Percentiles rank a stretch among this genome's conserved stretches.
phyloP scores from a whole-genome alignment of 352 stramenopile species.

The Globisporangium spiculum region DNA sequence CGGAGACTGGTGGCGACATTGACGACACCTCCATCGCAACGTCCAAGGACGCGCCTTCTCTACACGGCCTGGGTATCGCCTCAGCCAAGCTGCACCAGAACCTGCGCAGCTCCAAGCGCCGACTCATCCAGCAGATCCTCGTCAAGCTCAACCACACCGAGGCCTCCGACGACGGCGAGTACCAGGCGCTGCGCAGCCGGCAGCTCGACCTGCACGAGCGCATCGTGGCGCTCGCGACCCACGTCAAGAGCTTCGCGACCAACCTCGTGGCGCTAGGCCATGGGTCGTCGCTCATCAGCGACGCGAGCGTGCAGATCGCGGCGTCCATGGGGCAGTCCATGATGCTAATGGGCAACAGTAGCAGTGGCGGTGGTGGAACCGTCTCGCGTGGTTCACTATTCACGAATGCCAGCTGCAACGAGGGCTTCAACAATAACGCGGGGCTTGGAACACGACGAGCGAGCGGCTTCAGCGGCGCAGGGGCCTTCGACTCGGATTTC shows the following conservation, averaged over 20 bases:
- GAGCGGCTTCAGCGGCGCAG: neutral
- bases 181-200: constrained; percentile 27
- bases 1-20: neutral
- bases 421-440: neutral
- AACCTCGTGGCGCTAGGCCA: constrained; percentile 38
- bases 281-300: constrained; percentile 27
- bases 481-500: constrained; percentile 22
- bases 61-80: neutral
- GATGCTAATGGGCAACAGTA: neutral
- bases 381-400: neutral
- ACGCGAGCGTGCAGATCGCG: constrained; percentile 25
- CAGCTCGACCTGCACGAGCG: constrained; percentile 32
- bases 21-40: neutral
- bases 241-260: constrained; percentile 43
- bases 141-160: constrained; percentile 43
- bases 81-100: constrained; percentile 25
- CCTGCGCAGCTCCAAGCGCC: constrained; percentile 39
- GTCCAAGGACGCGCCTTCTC: neutral
- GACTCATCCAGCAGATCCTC: constrained; percentile 43
- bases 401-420: neutral
- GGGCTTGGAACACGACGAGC: neutral
- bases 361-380: neutral
- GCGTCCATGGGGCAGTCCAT: constrained; percentile 10
- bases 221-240: constrained; percentile 24
- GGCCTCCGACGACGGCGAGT: constrained; percentile 37